phyloP scores from a whole-genome alignment of 441 rosid species.

The Dalechampia spathulata region DNA sequence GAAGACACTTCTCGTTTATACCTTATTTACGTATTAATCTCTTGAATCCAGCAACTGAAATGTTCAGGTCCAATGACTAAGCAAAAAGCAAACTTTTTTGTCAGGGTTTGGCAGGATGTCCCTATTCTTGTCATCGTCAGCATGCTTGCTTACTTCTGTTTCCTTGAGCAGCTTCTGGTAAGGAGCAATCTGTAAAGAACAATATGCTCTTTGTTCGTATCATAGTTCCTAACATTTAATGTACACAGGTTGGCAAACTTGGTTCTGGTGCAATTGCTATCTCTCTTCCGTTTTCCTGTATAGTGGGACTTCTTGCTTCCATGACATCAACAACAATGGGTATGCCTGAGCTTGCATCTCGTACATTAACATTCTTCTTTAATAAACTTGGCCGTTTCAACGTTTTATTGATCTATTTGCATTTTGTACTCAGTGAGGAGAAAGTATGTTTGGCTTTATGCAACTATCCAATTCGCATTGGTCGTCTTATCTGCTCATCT shows the following conservation, averaged over 20 bases:
- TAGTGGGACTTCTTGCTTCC: slow-evolving; percentile 85
- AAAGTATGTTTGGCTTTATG: slow-evolving; percentile 69
- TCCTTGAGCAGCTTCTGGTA: slow-evolving; percentile 77
- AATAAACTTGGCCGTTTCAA: neutral
- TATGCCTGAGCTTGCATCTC: slow-evolving; percentile 20
- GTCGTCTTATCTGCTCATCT: slow-evolving; percentile 77
- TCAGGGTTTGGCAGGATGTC: slow-evolving; percentile 82
- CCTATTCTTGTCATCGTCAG: slow-evolving; percentile 67
- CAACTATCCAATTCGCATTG: slow-evolving; percentile 54
- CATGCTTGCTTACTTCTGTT: slow-evolving; percentile 77
- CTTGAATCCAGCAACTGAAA: neutral
- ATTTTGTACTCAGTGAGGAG: slow-evolving; percentile 42
- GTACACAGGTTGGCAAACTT: slow-evolving; percentile 57
- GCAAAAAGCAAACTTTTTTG: neutral
- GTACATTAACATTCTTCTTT: neutral
- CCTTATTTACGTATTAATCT: too few relatives aligned
- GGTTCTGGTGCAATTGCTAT: slow-evolving; percentile 87
- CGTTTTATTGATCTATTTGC: slow-evolving; percentile 8
- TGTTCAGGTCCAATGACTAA: neutral
- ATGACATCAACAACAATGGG: slow-evolving; percentile 96
- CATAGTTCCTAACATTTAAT: slow-evolving; percentile 5
- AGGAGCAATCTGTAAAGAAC: slow-evolving; percentile 13
- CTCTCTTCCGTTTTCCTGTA: slow-evolving; percentile 93
- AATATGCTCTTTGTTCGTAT: slow-evolving; percentile 13
- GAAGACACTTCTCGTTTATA: too few relatives aligned